phyloP scores from a whole-genome alignment of 345 rosid species.

The Populus deltoides region DNA sequence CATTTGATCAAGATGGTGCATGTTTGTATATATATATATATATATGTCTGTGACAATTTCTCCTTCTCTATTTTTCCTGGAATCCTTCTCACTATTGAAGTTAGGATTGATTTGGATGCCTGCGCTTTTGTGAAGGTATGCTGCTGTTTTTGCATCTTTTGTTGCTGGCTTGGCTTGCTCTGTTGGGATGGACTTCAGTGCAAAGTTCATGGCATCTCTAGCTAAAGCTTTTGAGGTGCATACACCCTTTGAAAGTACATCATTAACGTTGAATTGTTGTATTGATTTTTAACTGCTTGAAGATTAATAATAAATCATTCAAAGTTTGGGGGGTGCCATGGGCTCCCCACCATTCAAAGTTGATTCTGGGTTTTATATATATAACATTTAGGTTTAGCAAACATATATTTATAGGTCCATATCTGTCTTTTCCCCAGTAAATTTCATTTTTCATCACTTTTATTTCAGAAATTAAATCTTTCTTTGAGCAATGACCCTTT shows the following conservation, averaged over 20 bases:
- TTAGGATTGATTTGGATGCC: background rate
- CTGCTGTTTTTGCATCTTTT: conserved; percentile 82
- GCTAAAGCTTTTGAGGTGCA: conserved; percentile 76
- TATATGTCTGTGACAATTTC: background rate
- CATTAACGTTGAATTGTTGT: background rate
- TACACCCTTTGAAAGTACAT: background rate
- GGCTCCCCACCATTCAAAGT: too few species aligned
- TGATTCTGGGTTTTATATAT: background rate
- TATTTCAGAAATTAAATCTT: background rate
- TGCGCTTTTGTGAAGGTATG: conserved; percentile 49
- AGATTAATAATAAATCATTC: background rate
- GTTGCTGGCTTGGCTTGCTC: conserved; percentile 85
- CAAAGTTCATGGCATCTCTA: conserved; percentile 75
- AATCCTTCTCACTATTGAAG: background rate
- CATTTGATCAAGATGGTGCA: background rate
- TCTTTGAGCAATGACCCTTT: background rate
- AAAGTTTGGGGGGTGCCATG: too few species aligned
- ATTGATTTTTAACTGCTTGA: background rate
- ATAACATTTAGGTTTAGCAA: background rate
- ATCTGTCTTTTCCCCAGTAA: background rate
- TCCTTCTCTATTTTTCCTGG: background rate
- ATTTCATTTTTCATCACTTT: background rate
- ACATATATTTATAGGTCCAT: background rate
- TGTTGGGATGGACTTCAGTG: conserved; percentile 84
- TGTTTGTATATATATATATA: background rate